These are phyloP conservation scores for Ceratocystis huliohia DNA, from an alignment of 2,329 filamentous ascomycete species.

Conservation along the genomic window DNA sequence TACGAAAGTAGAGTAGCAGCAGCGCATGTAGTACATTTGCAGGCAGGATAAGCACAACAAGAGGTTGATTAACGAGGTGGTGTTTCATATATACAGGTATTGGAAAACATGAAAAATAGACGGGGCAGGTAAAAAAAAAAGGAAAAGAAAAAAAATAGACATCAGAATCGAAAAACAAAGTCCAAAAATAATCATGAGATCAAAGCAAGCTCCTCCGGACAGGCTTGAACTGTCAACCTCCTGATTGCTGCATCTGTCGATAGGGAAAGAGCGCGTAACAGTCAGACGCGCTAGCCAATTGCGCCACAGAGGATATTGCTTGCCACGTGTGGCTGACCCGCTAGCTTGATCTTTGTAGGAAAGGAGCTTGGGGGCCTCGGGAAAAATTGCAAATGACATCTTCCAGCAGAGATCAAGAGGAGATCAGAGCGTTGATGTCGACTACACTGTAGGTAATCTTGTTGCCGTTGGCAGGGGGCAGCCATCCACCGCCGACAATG, in stretches of 20 bases:
- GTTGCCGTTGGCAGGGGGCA: slow-evolving; percentile 37
- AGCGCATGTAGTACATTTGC: background rate
- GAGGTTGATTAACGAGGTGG: too few species aligned
- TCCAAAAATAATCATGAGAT: background rate
- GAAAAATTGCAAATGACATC: background rate
- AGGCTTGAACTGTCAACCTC: slow-evolving; percentile 12
- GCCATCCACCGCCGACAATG: slow-evolving; percentile 35
- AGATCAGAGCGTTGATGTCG: slow-evolving; percentile 20
- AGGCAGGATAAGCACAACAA: background rate
- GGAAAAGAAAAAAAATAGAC: background rate
- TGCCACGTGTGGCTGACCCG: background rate
- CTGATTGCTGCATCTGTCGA: background rate
- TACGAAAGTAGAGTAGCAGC: background rate
- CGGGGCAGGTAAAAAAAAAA: background rate
- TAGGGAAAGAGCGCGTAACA: slow-evolving; percentile 31
- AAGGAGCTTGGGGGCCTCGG: background rate
- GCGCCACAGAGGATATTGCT: slow-evolving; percentile 29
- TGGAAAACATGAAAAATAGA: background rate
- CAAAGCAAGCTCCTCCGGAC: background rate
- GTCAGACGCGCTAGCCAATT: slow-evolving; percentile 48
- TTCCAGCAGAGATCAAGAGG: background rate
- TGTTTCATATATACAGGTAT: too few species aligned
- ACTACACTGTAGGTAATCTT: slow-evolving; percentile 31
- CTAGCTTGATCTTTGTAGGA: background rate
- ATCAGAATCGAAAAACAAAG: background rate